A percentile compares a stretch with the other conserved stretches of the same genome.
Conservation (phyloP, 306 rosid species). For the Quercus glauca region DNA sequence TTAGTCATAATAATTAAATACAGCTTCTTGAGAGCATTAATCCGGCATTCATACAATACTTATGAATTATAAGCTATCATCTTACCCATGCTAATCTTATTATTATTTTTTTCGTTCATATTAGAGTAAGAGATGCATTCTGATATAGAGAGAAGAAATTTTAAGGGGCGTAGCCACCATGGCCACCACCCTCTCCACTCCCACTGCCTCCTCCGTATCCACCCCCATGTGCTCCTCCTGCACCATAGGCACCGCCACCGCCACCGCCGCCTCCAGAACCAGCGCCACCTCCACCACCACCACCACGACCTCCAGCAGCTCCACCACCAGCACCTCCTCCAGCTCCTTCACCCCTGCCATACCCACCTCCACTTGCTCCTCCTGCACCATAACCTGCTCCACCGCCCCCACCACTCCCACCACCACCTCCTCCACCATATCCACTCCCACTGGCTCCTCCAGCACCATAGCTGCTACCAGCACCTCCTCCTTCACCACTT, state of each 20-base stretch:
- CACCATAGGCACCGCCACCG: slow-evolving; percentile 13
- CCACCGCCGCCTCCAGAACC: slow-evolving; percentile 36
- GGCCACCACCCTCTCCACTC: slow-evolving; percentile 36
- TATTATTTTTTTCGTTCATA: neutral
- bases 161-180: slow-evolving; percentile 50
- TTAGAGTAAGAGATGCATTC: neutral
- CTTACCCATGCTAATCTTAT: slow-evolving; percentile 22
- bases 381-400: slow-evolving; percentile 31
- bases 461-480: slow-evolving; percentile 22
- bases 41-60: neutral
- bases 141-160: neutral
- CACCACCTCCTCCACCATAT: slow-evolving; percentile 30
- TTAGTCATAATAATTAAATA: neutral
- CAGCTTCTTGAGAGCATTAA: neutral
- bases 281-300: slow-evolving; percentile 20
- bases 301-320: slow-evolving; percentile 26
- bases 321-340: slow-evolving; percentile 37
- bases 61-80: slow-evolving; percentile 4
- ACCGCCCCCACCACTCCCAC: slow-evolving; percentile 27
- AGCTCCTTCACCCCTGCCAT: slow-evolving; percentile 37
- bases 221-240: slow-evolving; percentile 14
- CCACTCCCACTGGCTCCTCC: slow-evolving; percentile 40
- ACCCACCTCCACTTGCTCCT: slow-evolving; percentile 46
- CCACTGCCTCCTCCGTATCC: slow-evolving; percentile 38
- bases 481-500: slow-evolving; percentile 20